These are phyloP conservation scores for Aspergillus campestris DNA, from an alignment of 495 filamentous ascomycete genomes.

Conservation along the genomic window DNA sequence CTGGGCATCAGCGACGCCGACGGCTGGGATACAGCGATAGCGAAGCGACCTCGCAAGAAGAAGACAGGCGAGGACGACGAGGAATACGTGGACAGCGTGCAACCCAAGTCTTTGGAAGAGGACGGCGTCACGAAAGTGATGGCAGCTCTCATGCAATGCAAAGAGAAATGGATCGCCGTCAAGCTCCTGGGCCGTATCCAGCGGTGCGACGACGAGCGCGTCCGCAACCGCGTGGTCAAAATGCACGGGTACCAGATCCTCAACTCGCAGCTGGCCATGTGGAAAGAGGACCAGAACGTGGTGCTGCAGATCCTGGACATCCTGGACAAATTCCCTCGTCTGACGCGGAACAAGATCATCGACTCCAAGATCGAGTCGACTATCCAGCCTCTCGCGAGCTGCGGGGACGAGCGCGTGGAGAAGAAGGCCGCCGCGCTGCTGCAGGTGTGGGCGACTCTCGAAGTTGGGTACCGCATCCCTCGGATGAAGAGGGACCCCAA, in stretches of 20 bases:
- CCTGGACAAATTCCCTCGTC: conserved; percentile 75
- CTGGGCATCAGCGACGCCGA: conserved; percentile 92
- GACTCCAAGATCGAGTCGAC: conserved; percentile 92
- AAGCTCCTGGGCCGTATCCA: conserved; percentile 89
- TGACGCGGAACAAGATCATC: conserved; percentile 94
- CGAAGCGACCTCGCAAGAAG: conserved; percentile 87
- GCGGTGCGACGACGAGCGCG: conserved; percentile 78
- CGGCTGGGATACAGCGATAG: conserved; percentile 80
- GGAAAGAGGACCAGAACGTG: conserved; percentile 82
- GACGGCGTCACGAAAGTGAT: conserved; percentile 93
- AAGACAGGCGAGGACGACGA: conserved; percentile 92
- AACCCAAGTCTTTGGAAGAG: conserved; percentile 77
- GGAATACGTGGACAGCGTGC: conserved; percentile 87
- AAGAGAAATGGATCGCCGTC: conserved; percentile 98
- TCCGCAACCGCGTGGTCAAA: conserved; percentile 80
- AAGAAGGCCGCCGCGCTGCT: conserved; percentile 63
- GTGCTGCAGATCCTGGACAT: conserved; percentile 86
- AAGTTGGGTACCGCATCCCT: conserved; percentile 92
- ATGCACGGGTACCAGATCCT: conserved; percentile 97
- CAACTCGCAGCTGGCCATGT: conserved; percentile 72
- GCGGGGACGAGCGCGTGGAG: conserved; percentile 66
- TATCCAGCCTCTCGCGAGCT: conserved; percentile 59
- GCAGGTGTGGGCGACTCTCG: conserved; percentile 78
- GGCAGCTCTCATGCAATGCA: conserved; percentile 96
- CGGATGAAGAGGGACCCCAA: conserved; percentile 62